Evolutionary conservation across 2,329 filamentous ascomycete genomes (phyloP).

Genomic region (Fusarium ramigenum): DNA sequence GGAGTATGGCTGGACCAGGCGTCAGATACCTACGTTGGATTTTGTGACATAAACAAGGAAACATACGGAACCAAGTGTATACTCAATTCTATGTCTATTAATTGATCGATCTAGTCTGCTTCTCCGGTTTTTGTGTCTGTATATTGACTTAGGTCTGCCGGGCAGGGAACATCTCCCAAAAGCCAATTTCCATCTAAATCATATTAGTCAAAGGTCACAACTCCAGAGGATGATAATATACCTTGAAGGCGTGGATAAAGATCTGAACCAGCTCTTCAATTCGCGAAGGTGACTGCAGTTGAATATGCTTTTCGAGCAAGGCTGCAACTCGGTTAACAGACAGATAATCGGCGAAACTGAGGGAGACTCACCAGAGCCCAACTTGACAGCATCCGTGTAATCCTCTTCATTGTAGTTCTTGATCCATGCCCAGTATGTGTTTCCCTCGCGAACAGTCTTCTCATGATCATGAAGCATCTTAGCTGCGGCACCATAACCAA

Average conservation of each 20-base stretch:
- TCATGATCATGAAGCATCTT: constrained; percentile 72
- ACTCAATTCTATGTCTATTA: constrained; percentile 36
- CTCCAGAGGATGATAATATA: constrained; percentile 48
- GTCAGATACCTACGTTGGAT: constrained; percentile 13
- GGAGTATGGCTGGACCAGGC: constrained; percentile 10
- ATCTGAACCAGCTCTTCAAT: constrained; percentile 86
- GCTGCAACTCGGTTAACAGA: constrained; percentile 53
- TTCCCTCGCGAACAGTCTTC: constrained; percentile 69
- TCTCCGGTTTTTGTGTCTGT: neutral
- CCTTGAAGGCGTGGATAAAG: constrained; percentile 88
- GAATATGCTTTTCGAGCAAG: constrained; percentile 78
- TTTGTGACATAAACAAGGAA: constrained; percentile 13
- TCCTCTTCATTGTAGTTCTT: constrained; percentile 86
- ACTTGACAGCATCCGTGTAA: constrained; percentile 76
- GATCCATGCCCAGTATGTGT: constrained; percentile 90
- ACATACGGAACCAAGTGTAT: constrained; percentile 18
- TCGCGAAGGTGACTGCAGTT: constrained; percentile 75
- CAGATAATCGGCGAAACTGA: neutral
- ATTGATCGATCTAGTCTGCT: constrained; percentile 4
- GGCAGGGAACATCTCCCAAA: constrained; percentile 64
- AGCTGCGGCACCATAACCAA: constrained; percentile 89
- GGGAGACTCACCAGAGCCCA: constrained; percentile 69
- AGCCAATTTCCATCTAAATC: constrained; percentile 61
- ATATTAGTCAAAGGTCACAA: neutral
- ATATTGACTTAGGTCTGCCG: constrained; percentile 22